phyloP scores from a whole-genome alignment of 2,329 filamentous ascomycete species.

The Fusarium nematophilum region DNA sequence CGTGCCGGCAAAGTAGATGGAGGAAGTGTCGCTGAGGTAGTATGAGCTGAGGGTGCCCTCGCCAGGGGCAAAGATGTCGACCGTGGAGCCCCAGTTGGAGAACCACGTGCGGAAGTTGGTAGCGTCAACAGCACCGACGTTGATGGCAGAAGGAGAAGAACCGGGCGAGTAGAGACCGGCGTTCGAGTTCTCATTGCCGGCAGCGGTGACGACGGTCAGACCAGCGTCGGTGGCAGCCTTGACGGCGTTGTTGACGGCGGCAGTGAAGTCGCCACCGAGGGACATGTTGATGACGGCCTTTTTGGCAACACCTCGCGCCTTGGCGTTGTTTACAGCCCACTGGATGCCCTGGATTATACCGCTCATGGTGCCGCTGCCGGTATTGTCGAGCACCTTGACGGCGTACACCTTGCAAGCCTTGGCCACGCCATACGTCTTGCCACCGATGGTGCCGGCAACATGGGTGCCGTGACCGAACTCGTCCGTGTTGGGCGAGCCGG shows the following conservation, averaged over 20 bases:
- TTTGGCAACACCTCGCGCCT: background rate
- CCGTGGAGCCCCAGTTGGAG: conserved; percentile 8
- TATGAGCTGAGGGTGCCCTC: background rate
- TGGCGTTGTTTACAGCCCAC: conserved; percentile 49
- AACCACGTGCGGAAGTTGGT: background rate
- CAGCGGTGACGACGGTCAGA: conserved; percentile 1
- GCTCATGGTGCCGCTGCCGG: conserved; percentile 6
- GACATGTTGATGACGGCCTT: conserved; percentile 12
- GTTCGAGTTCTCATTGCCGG: conserved; percentile 1
- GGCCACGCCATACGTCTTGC: conserved; percentile 47
- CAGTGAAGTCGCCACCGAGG: background rate
- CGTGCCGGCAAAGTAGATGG: conserved; percentile 7
- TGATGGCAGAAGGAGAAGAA: conserved; percentile 13
- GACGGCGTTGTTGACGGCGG: background rate
- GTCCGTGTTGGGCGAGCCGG: conserved; percentile 43
- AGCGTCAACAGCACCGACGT: conserved; percentile 4
- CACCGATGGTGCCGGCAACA: conserved; percentile 45
- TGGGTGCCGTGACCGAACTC: conserved; percentile 47
- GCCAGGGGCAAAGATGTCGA: conserved; percentile 22
- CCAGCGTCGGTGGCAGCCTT: conserved; percentile 15
- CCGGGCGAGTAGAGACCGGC: background rate
- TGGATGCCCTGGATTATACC: conserved; percentile 33
- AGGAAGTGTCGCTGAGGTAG: conserved; percentile 1
- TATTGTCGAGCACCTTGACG: conserved; percentile 45
- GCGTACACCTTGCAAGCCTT: conserved; percentile 43